These are phyloP conservation scores for Dichotomopilus funicola DNA, from an alignment of 2,329 filamentous ascomycete genomes.

Conservation along the genomic window DNA sequence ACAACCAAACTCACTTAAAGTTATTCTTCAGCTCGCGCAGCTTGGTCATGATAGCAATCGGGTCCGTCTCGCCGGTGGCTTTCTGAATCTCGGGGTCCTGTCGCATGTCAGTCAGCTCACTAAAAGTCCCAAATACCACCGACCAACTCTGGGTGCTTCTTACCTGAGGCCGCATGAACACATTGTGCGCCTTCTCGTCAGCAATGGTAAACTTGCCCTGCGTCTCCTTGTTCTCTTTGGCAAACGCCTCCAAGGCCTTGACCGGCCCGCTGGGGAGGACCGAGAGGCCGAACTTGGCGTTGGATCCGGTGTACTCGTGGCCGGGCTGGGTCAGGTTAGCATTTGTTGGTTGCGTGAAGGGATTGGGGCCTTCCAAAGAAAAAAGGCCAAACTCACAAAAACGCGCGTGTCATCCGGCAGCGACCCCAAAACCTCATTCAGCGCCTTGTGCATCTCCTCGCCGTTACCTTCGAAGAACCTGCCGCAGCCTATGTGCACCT, in stretches of 20 bases:
- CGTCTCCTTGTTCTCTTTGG: constrained; percentile 74
- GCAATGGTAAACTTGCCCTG: constrained; percentile 95
- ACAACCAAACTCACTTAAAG: constrained; percentile 48
- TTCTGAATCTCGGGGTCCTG: constrained; percentile 80
- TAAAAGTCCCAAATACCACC: background rate
- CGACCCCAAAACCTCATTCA: constrained; percentile 76
- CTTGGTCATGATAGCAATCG: constrained; percentile 76
- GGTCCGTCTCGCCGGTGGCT: constrained; percentile 71
- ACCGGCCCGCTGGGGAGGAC: constrained; percentile 70
- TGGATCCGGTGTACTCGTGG: constrained; percentile 97
- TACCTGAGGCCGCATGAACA: constrained; percentile 87
- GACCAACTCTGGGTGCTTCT: constrained; percentile 28
- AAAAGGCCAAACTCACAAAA: constrained; percentile 54
- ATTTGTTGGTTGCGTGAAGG: background rate
- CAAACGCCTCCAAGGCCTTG: constrained; percentile 69
- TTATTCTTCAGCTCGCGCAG: constrained; percentile 88
- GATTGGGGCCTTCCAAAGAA: background rate
- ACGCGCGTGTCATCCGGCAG: constrained; percentile 88
- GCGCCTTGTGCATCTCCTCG: constrained; percentile 83
- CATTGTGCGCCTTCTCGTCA: constrained; percentile 95
- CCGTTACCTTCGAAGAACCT: constrained; percentile 92
- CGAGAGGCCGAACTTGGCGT: constrained; percentile 79
- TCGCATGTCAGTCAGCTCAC: constrained; percentile 10
- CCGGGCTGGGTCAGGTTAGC: constrained; percentile 51
- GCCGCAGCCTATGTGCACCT: constrained; percentile 63